Base-by-base conservation (phyloP, 176 grass and related monocot species). In the Eragrostis curvula region DNA sequence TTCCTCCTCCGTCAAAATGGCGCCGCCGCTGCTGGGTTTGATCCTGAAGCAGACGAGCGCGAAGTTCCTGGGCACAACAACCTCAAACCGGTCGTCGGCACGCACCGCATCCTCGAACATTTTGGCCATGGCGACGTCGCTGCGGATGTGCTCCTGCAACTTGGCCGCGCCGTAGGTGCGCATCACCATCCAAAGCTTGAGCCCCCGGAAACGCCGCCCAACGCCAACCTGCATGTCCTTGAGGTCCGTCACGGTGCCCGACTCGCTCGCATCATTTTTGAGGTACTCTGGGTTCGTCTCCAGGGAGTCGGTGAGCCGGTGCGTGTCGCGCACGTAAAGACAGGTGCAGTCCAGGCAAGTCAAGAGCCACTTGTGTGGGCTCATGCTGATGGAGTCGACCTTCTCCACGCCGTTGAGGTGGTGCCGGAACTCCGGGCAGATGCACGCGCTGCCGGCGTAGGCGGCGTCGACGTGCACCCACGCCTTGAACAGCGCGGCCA, bases 1-100 rank as follows among this genome's bases (percentile, higher is more conserved):
- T 27, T 29, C 42, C 15, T 61, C 16, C 63, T 88, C 76, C 2
- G 21, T 58, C 71, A n/a, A n/a, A n/a, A 67, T 62, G 13, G 17
- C 29, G 20, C 41, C 27, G 3, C 17, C 25, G 23, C 27, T 17
- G 3, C 12, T 58, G 0, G 88, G 65, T 27, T 27, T 71, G 43
- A 90, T 32, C 78, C 83, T 79, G 66, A 90, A 90, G 71, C 83
- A 90, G 16, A 86, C 79, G 16, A 86, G 56, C 1, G 88, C 83
- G 65, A 90, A 83, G 45, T 48, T 46, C n/a, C 83, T 36, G 0
- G 79, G 78, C 3, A 62, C 56, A n/a, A n/a, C n/a, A 72, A 90
- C 72, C 84, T 87, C 84, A 29, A 90, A 87, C 17, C 73, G 8
- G n/a, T 57, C 40, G 40, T 90, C 88, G 17, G 66, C 61, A 3